phyloP scores from a whole-genome alignment of 208 protist genomes.

The Leishmania tropica region DNA sequence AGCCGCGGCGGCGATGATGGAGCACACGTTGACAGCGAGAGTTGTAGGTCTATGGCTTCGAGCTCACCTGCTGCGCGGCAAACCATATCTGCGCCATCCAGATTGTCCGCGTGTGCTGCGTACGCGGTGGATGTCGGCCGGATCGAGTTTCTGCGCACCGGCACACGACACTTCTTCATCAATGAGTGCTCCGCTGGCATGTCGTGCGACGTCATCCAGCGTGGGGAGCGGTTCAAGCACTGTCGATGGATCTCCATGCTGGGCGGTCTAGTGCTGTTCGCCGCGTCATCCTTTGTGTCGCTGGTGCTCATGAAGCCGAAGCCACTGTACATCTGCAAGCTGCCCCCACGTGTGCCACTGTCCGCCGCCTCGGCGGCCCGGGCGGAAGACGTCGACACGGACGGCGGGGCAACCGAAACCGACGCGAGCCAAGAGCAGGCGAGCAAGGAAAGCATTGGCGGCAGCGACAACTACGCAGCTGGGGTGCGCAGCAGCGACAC shows the following conservation, averaged over 20 bases:
- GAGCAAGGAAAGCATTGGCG: not conserved
- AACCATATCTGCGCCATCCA: not conserved
- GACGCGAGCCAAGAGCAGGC: not conserved
- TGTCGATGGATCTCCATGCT: constrained; percentile 37
- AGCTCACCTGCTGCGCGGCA: not conserved
- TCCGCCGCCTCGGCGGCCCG: not conserved
- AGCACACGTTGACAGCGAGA: not conserved
- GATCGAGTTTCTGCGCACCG: constrained; percentile 72
- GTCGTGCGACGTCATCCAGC: constrained; percentile 78
- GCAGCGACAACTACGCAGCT: not conserved
- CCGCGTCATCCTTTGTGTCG: constrained; percentile 46
- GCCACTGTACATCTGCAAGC: constrained; percentile 36
- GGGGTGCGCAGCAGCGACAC: not conserved
- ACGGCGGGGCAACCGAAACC: not conserved
- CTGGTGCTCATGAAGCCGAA: constrained; percentile 58
- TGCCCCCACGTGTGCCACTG: constrained; percentile 23
- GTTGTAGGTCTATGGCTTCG: not conserved
- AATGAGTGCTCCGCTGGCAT: constrained; percentile 85
- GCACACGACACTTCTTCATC: constrained; percentile 69
- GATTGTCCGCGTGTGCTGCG: not conserved
- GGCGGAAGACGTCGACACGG: not conserved
- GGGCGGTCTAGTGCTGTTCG: constrained; percentile 66
- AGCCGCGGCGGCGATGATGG: too few species aligned
- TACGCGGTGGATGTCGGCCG: constrained; percentile 71
- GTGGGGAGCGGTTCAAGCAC: constrained; percentile 53